Evolutionary conservation across 768 basidiomycete species (phyloP).

Genomic region (Gloeophyllum trabeum): DNA sequence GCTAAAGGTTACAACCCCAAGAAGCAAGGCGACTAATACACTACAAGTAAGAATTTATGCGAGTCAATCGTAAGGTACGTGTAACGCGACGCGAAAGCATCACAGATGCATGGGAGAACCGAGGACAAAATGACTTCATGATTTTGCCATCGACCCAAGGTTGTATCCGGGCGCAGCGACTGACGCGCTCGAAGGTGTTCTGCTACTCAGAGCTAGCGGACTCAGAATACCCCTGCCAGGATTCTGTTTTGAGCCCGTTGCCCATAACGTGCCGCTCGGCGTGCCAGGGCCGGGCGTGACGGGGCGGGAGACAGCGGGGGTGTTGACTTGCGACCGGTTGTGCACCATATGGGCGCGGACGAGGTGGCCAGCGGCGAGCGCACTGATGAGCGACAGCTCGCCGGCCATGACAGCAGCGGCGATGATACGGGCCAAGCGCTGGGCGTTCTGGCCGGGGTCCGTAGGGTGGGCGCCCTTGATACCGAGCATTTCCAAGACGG

Average conservation of each 20-base stretch:
- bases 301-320: constrained; percentile 52
- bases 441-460: constrained; percentile 82
- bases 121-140: no score
- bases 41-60: no score
- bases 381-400: constrained; percentile 83
- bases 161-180: no score
- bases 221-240: not conserved
- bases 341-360: constrained; percentile 90
- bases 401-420: constrained; percentile 95
- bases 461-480: constrained; percentile 83
- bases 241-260: not conserved
- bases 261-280: constrained; percentile 15
- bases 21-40: no score
- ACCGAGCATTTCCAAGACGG: constrained; percentile 90
- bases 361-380: constrained; percentile 90
- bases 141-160: no score
- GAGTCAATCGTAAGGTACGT: no score
- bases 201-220: no score
- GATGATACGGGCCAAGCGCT: constrained; percentile 81
- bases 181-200: no score
- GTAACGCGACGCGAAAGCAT: no score
- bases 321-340: constrained; percentile 77
- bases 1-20: no score
- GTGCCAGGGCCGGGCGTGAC: constrained; percentile 38
- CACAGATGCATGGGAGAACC: no score